These are phyloP conservation scores for Gleditsia sinensis DNA, from an alignment of 306 rosid genomes.

Conservation along the genomic window DNA sequence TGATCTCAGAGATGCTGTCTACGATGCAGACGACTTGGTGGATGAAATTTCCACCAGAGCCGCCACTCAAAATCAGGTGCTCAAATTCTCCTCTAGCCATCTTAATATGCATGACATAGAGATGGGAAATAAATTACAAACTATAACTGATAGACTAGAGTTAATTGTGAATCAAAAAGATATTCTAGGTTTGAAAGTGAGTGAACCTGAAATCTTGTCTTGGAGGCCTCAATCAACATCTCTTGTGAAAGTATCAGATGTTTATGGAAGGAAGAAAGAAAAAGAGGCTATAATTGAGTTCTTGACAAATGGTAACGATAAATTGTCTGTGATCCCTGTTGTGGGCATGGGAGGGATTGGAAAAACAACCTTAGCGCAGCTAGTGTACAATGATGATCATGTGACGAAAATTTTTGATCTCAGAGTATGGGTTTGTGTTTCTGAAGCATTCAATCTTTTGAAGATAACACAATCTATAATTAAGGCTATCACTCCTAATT, in stretches of 20 bases:
- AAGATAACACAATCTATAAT: not conserved
- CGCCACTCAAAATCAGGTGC: not conserved
- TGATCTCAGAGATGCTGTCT: not conserved
- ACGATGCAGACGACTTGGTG: not conserved
- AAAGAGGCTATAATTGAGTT: not conserved
- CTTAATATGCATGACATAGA: not conserved
- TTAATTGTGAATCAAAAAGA: not conserved
- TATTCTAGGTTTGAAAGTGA: not conserved
- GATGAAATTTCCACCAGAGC: constrained; percentile 18
- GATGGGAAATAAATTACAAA: not conserved
- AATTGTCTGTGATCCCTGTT: constrained; percentile 1
- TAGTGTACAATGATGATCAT: not conserved
- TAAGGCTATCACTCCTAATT: not conserved
- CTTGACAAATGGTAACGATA: not conserved
- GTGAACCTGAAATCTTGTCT: not conserved
- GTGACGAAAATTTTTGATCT: constrained; percentile 6
- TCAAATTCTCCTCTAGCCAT: not conserved
- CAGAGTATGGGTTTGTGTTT: constrained; percentile 20
- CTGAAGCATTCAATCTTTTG: not conserved
- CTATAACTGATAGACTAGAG: not conserved
- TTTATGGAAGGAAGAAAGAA: not conserved
- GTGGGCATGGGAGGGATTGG: constrained; percentile 30
- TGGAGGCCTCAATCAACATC: not conserved
- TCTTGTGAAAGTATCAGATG: not conserved
- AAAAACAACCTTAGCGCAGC: constrained; percentile 18